A percentile compares a stretch with the other conserved stretches of the same genome.
Evolutionary conservation across 2,329 filamentous ascomycete species (phyloP).

Genomic region (Colletotrichum ledebouriae): DNA sequence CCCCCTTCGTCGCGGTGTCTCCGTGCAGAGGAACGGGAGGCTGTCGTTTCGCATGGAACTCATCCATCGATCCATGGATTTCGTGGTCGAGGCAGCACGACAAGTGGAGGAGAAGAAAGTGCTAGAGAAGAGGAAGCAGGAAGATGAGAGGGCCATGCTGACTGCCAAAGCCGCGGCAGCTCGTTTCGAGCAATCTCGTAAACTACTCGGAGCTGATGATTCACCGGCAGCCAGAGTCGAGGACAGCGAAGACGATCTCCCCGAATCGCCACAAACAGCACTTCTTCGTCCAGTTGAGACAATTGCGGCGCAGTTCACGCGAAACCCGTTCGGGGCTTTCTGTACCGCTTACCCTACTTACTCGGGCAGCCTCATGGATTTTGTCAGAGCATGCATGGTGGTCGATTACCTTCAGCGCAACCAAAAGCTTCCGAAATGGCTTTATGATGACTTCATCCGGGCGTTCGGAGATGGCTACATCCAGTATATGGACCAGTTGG

Average conservation of each 20-base stretch:
- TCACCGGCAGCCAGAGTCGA: neutral
- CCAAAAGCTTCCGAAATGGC: slow-evolving; percentile 54
- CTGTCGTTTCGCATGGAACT: slow-evolving; percentile 32
- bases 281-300: neutral
- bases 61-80: slow-evolving; percentile 7
- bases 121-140: neutral
- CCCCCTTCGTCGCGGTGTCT: slow-evolving; percentile 16
- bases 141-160: neutral
- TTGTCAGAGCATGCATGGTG: slow-evolving; percentile 60
- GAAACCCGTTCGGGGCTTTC: slow-evolving; percentile 56
- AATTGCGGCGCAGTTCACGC: slow-evolving; percentile 8
- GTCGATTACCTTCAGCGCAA: slow-evolving; percentile 55
- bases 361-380: slow-evolving; percentile 54
- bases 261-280: neutral
- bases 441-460: slow-evolving; percentile 68
- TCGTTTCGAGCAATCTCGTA: neutral
- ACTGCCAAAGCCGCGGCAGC: neutral
- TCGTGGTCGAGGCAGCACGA: slow-evolving; percentile 15
- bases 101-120: neutral
- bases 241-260: neutral
- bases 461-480: slow-evolving; percentile 58
- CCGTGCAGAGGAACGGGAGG: slow-evolving; percentile 5
- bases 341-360: slow-evolving; percentile 59
- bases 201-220: neutral
- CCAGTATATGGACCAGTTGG: slow-evolving; percentile 53